Conservation (phyloP, 768 basidiomycete species). For the Boletus sp. region DNA sequence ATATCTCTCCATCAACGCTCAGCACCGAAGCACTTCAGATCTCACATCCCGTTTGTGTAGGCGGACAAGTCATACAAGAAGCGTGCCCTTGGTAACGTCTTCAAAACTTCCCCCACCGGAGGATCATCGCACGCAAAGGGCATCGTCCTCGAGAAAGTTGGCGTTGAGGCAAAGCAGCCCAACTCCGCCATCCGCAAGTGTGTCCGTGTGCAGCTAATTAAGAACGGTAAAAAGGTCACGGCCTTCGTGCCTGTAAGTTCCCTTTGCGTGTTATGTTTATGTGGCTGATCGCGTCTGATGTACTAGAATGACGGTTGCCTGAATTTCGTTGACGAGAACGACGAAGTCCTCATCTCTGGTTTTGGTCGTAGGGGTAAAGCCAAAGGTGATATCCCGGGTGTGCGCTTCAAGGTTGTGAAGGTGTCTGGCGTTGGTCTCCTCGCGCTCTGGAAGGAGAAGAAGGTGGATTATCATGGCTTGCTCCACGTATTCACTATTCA, state of each 20-base stretch:
- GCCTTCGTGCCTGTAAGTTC: slow-evolving; percentile 94
- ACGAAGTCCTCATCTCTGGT: slow-evolving; percentile 98
- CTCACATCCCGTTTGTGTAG: slow-evolving; percentile 38
- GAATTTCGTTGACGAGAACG: slow-evolving; percentile 99
- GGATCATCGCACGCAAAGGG: slow-evolving; percentile 99
- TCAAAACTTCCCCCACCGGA: slow-evolving; percentile 99
- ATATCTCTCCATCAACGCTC: slow-evolving; percentile 27
- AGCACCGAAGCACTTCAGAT: not conserved
- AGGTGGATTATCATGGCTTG: slow-evolving; percentile 49
- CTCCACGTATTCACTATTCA: not conserved
- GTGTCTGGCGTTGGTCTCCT: slow-evolving; percentile 98
- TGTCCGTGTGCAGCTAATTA: slow-evolving; percentile 99
- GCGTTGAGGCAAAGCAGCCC: slow-evolving; percentile 99
- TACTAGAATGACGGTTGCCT: slow-evolving; percentile 90
- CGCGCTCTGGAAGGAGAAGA: slow-evolving; percentile 99
- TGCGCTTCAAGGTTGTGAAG: slow-evolving; percentile 99
- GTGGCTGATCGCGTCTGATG: slow-evolving; percentile 5
- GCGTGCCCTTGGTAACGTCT: slow-evolving; percentile 97
- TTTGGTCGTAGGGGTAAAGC: slow-evolving; percentile 99
- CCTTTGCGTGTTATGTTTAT: not conserved
- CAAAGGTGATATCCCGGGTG: slow-evolving; percentile 99
- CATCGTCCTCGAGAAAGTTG: slow-evolving; percentile 99
- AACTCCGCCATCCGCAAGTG: slow-evolving; percentile 99
- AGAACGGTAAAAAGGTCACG: slow-evolving; percentile 99
- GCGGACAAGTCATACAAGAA: slow-evolving; percentile 99